These are phyloP conservation scores for Apiospora aurea DNA, from an alignment of 2,329 filamentous ascomycete species.

Conservation along the genomic window DNA sequence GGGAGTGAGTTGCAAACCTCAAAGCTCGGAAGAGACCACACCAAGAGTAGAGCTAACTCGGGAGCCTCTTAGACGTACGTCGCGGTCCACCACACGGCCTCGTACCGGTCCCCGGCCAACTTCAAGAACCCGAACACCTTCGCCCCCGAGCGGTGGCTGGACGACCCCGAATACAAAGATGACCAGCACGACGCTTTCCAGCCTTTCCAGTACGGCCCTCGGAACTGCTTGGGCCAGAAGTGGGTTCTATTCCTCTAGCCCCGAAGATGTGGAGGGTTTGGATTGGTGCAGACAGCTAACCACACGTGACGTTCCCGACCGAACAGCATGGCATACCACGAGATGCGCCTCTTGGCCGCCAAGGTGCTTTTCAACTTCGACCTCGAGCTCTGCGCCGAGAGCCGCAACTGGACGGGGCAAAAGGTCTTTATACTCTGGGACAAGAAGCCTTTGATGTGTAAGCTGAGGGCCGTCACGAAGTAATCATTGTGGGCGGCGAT, in stretches of 20 bases:
- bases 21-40: no score
- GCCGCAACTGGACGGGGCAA: conserved; percentile 27
- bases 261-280: no score
- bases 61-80: conserved; percentile 4
- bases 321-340: conserved; percentile 29
- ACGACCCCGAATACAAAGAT: conserved; percentile 30
- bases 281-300: no score
- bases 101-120: conserved; percentile 29
- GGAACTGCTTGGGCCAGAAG: conserved; percentile 34
- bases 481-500: no score
- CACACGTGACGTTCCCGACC: no score
- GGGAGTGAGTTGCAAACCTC: background rate
- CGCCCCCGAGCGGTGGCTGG: conserved; percentile 35
- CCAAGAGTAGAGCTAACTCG: no score
- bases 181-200: conserved; percentile 34
- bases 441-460: conserved; percentile 20
- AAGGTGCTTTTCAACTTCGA: conserved; percentile 29
- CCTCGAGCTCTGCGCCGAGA: conserved; percentile 27
- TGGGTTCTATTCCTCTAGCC: background rate
- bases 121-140: conserved; percentile 34
- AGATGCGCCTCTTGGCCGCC: conserved; percentile 28
- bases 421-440: conserved; percentile 27
- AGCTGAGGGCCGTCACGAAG: background rate
- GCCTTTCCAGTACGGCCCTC: conserved; percentile 33
- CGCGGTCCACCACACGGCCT: conserved; percentile 29